Base-by-base conservation (phyloP, 2,329 filamentous ascomycete genomes). In the Colletotrichum gigasporum region DNA sequence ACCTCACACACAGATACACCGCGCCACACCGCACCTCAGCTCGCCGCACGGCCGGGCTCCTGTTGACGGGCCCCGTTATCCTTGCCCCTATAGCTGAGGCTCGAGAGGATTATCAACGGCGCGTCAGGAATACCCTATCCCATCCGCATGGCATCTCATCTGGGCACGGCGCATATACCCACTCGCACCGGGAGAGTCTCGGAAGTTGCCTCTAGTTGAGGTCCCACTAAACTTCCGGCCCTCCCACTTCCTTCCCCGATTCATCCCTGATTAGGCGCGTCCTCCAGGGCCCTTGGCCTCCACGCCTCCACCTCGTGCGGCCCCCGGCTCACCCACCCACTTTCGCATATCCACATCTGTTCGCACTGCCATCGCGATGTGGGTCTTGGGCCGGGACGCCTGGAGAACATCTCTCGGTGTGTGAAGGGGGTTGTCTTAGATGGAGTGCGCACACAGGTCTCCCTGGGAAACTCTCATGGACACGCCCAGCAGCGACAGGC, bases 321-420 rank as follows among this genome's bases (percentile, higher is more conserved):
- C 26, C 44, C 54, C 61, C 32, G 42, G 47, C 44, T 22, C 44
- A 20, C 28, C 28, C 24, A 7, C 11, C 26, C 60, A 30, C 60
- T 53, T 34, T 47, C 22, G 22, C 5, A 30, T 35, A 24, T 28
- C 47, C 55, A 34, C 26, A 53, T 45, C 39, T 60, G 12, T 53
- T 53, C 47, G 55, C 54, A 59, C 60, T 63, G 60, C 60, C 60
- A 63, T 53, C 47, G 35, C 54, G 42, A 37, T 18, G 53, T 52
- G 53, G 53, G 59, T 45, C 54, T 52, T 63, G 30, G 52, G 42
- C 54, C 26, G 53, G 44, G 37, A 45, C 45, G 53, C 14, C 37
- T 47, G 54, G 53, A 51, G 45, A 63, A 39, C 28, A 52, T 52
- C 41, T 42, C 32, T 55, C 26, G 51, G 26, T 32, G 32, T 34